Base-by-base conservation (phyloP, 192 early-diverging fungal genomes). In the Backusella psychrophila region DNA sequence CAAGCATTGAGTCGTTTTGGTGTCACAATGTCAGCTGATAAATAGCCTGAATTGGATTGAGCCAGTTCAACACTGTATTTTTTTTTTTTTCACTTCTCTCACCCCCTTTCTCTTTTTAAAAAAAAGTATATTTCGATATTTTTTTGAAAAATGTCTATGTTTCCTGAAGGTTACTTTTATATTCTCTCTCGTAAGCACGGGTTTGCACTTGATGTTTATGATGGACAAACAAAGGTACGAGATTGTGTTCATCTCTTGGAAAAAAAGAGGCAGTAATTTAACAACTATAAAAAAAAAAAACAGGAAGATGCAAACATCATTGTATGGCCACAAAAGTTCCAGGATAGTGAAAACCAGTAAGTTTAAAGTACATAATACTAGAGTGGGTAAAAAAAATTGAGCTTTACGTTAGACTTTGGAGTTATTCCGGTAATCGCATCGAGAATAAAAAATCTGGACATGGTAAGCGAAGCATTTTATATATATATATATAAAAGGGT, bases 331-430 rank as follows among this genome's bases (percentile, higher is more conserved):
- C 82, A 83, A 44, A 83, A 83, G 71, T 83, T 80, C 68, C 38
- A 78, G 35, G 82, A 80, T 44, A 83, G 76, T 19, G 82, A 80
- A 12, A 83, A 80, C 73, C 82, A 83, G 82, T 81, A 75, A 66
- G 76, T 38, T 23, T 39, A 49, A 17, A 11, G 34, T 19, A 6
- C 11, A 70, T 36, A 4, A 8, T 26, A 11, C 9, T 12, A 33
- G 33, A 33, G 33, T 33, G 33, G 29, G 29, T n/a, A 53, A 9
- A 21, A 21, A 53, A 6, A 4, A 23, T 4, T 19, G 1, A 26
- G 6, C 42, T 8, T 26, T 19, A 39, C 34, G 17, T 26, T 67
- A 81, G 80, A 34, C 59, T 83, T 15, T 83, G 82, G 82, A 33
- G 72, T 29, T 72, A 72, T 71, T 74, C 80, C 9, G 59, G 78